A percentile compares a stretch with the other conserved stretches of the same genome.
phyloP scores from a whole-genome alignment of 805 yeast species.

The Metschnikowia continentalis region DNA sequence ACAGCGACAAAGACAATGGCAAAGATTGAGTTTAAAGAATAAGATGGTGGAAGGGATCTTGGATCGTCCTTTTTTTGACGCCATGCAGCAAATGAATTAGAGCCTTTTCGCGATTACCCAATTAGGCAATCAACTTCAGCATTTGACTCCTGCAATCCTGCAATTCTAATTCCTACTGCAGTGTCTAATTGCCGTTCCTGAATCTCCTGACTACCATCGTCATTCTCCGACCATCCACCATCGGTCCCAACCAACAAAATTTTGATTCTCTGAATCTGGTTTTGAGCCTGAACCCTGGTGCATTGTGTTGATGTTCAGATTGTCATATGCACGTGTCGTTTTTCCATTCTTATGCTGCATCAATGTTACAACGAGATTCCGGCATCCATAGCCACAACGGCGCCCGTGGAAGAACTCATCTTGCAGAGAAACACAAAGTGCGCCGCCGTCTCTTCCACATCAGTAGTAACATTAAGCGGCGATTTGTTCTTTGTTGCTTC shows the following conservation, averaged over 20 bases:
- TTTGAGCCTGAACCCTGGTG: too few species aligned
- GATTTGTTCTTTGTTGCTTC: conserved; percentile 12
- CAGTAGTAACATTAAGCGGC: conserved; percentile 20
- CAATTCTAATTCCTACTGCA: neutral
- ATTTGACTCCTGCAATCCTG: neutral
- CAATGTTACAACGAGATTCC: conserved; percentile 10
- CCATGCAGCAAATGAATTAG: neutral
- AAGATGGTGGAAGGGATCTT: too few species aligned
- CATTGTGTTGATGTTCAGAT: too few species aligned
- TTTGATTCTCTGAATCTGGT: too few species aligned
- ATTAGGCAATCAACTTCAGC: neutral
- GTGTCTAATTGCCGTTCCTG: too few species aligned
- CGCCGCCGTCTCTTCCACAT: conserved; percentile 24
- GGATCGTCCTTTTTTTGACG: neutral
- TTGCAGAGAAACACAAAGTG: conserved; percentile 21
- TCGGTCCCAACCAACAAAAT: too few species aligned
- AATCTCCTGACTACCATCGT: too few species aligned
- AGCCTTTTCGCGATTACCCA: neutral
- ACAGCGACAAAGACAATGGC: too few species aligned
- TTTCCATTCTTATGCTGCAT: too few species aligned
- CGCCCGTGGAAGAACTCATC: conserved; percentile 22
- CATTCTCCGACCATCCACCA: too few species aligned
- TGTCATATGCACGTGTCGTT: too few species aligned
- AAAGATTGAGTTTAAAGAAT: too few species aligned
- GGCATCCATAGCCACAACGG: conserved; percentile 23